Evolutionary conservation across 2,329 filamentous ascomycete species (phyloP), one percentile per base, ranked within the genome.

Genomic region (Didymella lethalis): DNA sequence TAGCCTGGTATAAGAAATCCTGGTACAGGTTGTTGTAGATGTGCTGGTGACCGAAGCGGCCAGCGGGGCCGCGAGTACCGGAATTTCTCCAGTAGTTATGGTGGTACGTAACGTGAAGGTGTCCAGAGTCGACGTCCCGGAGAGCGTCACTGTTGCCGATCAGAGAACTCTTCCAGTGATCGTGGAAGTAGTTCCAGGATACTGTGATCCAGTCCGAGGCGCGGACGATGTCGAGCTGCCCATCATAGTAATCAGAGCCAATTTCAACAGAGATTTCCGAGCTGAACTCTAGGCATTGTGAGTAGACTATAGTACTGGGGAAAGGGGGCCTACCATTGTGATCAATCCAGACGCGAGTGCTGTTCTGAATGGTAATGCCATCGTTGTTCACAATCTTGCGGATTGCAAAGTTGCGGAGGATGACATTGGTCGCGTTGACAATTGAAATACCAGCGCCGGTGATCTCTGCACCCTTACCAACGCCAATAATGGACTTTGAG

Each of bases 41-140:
- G 78, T 90, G 88, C 14, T 80, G 86, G 52, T 86, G 88, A 26
- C 88, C 88, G 77, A 90, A 90, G 61, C 88, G 86, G 65, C 89
- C 75, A 8, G 84, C 85, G 5, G 88, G 88, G 0, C 79, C 80
- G 51, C 88, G 86, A 4, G 85, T 88, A 78, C 87, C 86, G 68
- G 88, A 76, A 78, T 89, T 87, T 61, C 73, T 72, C 83, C 83
- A 90, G 80, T 85, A 81, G 82, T 90, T 90, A 81, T 90, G 86
- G 77, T 84, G 84, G 71, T 88, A 88, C 49, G 88, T 90, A 50
- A 90, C 77, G 72, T 82, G 84, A 34, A 90, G 80, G 70, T 87
- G 81, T 58, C 87, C 87, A 2, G 70, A 83, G 76, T 90, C 88
- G 58, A 88, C 82, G 44, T 73, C 79, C 20, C 70, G 75, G 74